A percentile compares a stretch with the other conserved stretches of the same genome.
These are phyloP conservation scores for Vicia sativa DNA, from an alignment of 306 rosid genomes.

Conservation along the genomic window DNA sequence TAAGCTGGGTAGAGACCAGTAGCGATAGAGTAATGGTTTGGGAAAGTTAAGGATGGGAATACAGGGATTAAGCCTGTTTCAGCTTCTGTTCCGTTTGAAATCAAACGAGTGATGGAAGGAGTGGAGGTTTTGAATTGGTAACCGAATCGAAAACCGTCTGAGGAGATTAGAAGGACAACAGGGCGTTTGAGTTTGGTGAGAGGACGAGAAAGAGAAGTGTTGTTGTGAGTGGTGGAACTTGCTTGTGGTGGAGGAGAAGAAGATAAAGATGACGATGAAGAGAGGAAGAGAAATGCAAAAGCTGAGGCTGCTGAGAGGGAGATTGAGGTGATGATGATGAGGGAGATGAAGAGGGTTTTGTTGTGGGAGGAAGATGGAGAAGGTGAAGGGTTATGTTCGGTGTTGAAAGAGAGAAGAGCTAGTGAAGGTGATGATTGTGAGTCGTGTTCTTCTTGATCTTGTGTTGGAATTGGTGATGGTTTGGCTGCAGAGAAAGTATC, in stretches of 20 bases:
- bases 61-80: constrained; percentile 84
- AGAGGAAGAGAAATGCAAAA: constrained; percentile 71
- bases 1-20: constrained; percentile 93
- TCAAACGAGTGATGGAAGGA: constrained; percentile 73
- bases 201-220: constrained; percentile 45
- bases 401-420: constrained; percentile 75
- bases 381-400: constrained; percentile 45
- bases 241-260: neutral
- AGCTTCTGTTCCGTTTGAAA: constrained; percentile 86
- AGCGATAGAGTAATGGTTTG: constrained; percentile 88
- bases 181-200: constrained; percentile 68
- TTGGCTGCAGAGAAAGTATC: constrained; percentile 51
- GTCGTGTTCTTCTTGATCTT: constrained; percentile 66
- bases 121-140: constrained; percentile 86
- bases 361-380: constrained; percentile 33
- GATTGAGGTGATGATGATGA: constrained; percentile 55
- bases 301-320: constrained; percentile 71
- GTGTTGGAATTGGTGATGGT: constrained; percentile 48
- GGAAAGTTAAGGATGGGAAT: constrained; percentile 88
- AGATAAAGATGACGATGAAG: constrained; percentile 27
- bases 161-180: constrained; percentile 72
- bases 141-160: constrained; percentile 95
- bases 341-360: constrained; percentile 66
- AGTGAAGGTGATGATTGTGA: constrained; percentile 52
- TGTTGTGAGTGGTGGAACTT: neutral